phyloP scores from a whole-genome alignment of 2,329 filamentous ascomycete genomes.

The Immersiporthe knoxdaviesiana region DNA sequence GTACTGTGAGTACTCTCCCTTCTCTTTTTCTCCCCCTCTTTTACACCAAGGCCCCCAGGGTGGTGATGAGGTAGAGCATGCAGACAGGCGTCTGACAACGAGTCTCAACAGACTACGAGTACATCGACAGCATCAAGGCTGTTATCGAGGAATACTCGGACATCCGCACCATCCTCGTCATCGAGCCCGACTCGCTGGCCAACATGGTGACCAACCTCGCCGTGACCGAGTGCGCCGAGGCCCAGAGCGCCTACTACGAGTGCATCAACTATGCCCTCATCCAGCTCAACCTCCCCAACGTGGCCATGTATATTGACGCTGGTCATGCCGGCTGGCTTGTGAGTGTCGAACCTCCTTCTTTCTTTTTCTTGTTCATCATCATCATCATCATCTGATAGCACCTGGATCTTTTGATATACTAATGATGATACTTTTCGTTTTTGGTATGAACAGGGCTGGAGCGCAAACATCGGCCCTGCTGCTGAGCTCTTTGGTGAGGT shows the following conservation, averaged over 20 bases:
- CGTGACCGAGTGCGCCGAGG: conserved; percentile 52
- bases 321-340: conserved; percentile 63
- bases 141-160: conserved; percentile 49
- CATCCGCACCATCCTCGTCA: conserved; percentile 48
- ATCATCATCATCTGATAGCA: too few relatives aligned
- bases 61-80: too few relatives aligned
- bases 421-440: not conserved
- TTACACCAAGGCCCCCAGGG: too few relatives aligned
- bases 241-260: conserved; percentile 52
- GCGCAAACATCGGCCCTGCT: conserved; percentile 54
- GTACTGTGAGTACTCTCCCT: conserved; percentile 40
- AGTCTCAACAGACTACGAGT: conserved; percentile 48
- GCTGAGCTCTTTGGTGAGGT: conserved; percentile 51
- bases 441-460: conserved; percentile 46
- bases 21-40: too few relatives aligned
- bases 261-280: conserved; percentile 55
- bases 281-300: conserved; percentile 57
- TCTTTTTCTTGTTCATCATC: not conserved
- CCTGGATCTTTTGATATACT: not conserved
- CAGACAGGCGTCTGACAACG: conserved; percentile 48
- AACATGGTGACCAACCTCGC: conserved; percentile 61
- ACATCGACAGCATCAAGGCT: conserved; percentile 54
- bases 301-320: conserved; percentile 61
- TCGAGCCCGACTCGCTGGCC: conserved; percentile 60
- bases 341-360: not conserved